Percentiles rank a stretch among this genome's conserved stretches.
phyloP scores from a whole-genome alignment of 495 filamentous ascomycete species.

The Penicillium coprophilum region DNA sequence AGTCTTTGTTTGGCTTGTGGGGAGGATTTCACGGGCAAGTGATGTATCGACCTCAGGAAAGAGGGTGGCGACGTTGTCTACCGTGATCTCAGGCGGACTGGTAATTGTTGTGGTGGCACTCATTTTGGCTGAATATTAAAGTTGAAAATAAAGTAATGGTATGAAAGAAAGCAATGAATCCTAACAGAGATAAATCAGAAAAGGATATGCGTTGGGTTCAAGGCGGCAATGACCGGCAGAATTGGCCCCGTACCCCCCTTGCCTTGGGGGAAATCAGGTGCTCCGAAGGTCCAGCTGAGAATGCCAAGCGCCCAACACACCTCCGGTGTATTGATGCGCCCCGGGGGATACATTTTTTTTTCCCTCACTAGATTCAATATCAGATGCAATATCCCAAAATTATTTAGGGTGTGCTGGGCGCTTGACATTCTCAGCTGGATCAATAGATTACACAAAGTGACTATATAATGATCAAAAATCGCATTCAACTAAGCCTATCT shows the following conservation, averaged over 20 bases:
- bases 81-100: conserved; percentile 59
- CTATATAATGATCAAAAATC: not conserved
- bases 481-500: not conserved
- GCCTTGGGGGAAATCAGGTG: no score
- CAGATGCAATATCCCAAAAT: no score
- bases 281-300: no score
- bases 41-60: conserved; percentile 97
- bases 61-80: conserved; percentile 79
- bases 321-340: no score
- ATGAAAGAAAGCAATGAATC: not conserved
- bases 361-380: no score
- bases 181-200: conserved; percentile 5
- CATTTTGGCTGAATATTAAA: conserved; percentile 37
- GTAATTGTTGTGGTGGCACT: conserved; percentile 50
- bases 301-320: no score
- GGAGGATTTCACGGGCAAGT: conserved; percentile 63
- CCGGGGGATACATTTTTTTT: no score
- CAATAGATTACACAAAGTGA: not conserved
- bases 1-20: conserved; percentile 30
- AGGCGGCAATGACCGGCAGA: conserved; percentile 26
- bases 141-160: no score
- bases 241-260: not conserved
- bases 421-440: no score
- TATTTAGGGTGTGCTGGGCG: no score
- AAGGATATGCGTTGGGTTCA: conserved; percentile 10